Percentiles rank a stretch among this genome's conserved stretches.
phyloP scores from a whole-genome alignment of 345 rosid species.

The Heritiera fomes region DNA sequence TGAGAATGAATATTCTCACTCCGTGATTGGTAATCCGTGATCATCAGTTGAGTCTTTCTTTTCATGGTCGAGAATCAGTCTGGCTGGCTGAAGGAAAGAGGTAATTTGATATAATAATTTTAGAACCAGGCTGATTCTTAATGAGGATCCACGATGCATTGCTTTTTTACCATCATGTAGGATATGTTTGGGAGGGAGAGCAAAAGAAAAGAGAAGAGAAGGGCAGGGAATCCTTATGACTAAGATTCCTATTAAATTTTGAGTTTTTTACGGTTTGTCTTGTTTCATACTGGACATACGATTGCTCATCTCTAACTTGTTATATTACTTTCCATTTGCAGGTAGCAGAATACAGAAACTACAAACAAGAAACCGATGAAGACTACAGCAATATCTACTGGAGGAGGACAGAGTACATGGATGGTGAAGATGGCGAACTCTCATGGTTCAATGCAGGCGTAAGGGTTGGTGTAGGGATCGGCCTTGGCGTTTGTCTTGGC shows the following conservation, averaged over 20 bases:
- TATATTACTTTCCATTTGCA: constrained; percentile 28
- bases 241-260: background rate
- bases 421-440: constrained; percentile 82
- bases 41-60: background rate
- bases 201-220: background rate
- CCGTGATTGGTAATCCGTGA: background rate
- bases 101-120: background rate
- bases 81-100: background rate
- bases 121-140: background rate
- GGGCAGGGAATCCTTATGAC: background rate
- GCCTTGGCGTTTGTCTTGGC: constrained; percentile 91
- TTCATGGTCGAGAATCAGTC: background rate
- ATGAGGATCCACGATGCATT: background rate
- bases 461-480: constrained; percentile 94
- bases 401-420: constrained; percentile 62
- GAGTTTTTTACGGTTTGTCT: background rate
- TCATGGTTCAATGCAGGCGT: constrained; percentile 98
- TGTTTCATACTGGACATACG: too few relatives aligned
- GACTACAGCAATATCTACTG: constrained; percentile 63
- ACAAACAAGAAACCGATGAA: constrained; percentile 60
- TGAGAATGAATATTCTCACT: background rate
- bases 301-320: background rate
- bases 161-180: background rate
- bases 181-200: background rate
- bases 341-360: constrained; percentile 47